A percentile compares a stretch with the other conserved stretches of the same genome.
Conservation (phyloP, 805 yeast genomes). For the Scheffersomyces ergatensis region DNA sequence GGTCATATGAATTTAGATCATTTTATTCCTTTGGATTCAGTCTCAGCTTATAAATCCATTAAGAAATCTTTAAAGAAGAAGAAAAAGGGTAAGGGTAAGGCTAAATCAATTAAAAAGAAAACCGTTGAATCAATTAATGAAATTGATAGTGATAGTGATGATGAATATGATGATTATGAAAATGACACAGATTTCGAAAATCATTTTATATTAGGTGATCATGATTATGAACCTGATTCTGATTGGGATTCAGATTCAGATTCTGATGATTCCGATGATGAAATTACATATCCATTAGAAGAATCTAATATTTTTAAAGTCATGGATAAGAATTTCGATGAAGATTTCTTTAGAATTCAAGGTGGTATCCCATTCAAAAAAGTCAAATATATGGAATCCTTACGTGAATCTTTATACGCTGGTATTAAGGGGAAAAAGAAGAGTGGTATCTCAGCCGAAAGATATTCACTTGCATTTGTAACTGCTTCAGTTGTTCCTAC, state of each 20-base stretch:
- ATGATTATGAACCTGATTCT: slow-evolving; percentile 1
- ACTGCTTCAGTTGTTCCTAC: slow-evolving; percentile 80
- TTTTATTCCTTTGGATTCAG: slow-evolving; percentile 73
- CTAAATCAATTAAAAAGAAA: slow-evolving; percentile 2
- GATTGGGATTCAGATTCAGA: slow-evolving; percentile 15
- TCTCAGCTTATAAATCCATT: slow-evolving; percentile 59
- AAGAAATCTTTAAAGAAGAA: slow-evolving; percentile 13
- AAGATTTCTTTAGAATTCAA: slow-evolving; percentile 21
- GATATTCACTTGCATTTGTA: slow-evolving; percentile 69
- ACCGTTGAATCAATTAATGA: slow-evolving; percentile 1
- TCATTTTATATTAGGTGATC: neutral
- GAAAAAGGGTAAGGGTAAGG: slow-evolving; percentile 6
- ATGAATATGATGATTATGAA: slow-evolving; percentile 1
- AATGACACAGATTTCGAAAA: neutral
- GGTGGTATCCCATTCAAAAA: slow-evolving; percentile 73
- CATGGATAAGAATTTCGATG: slow-evolving; percentile 9
- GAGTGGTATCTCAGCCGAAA: slow-evolving; percentile 44
- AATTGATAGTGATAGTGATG: neutral
- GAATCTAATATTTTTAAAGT: slow-evolving; percentile 7
- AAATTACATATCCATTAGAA: slow-evolving; percentile 9
- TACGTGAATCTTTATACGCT: slow-evolving; percentile 54
- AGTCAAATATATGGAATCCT: slow-evolving; percentile 56
- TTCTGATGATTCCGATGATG: slow-evolving; percentile 25
- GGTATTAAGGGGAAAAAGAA: slow-evolving; percentile 44
- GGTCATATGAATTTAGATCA: slow-evolving; percentile 94